Evolutionary conservation across 2,329 filamentous ascomycete species (phyloP).

Genomic region (Exophiala mesophila): DNA sequence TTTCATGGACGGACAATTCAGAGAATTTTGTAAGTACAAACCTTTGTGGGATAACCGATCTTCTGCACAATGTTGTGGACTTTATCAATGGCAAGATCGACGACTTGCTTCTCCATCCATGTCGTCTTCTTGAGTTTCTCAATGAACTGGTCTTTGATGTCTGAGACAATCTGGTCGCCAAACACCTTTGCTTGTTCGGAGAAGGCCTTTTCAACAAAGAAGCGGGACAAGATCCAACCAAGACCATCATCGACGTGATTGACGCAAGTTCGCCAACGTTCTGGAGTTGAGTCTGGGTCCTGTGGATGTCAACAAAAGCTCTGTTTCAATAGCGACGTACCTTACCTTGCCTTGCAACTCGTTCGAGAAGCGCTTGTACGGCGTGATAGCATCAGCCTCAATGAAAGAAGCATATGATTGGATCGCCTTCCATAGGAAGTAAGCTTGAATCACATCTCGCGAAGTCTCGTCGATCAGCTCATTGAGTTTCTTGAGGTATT

Average conservation of each 20-base stretch:
- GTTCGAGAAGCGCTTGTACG: slow-evolving; percentile 57
- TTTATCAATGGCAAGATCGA: slow-evolving; percentile 57
- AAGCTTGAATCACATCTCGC: slow-evolving; percentile 55
- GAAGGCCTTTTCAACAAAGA: slow-evolving; percentile 66
- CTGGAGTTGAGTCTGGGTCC: slow-evolving; percentile 57
- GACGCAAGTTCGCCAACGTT: slow-evolving; percentile 64
- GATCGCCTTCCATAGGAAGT: slow-evolving; percentile 61
- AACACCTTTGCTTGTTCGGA: slow-evolving; percentile 58
- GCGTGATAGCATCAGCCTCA: slow-evolving; percentile 56
- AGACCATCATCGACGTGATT: slow-evolving; percentile 53
- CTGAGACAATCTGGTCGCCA: slow-evolving; percentile 64
- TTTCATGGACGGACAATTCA: slow-evolving; percentile 1
- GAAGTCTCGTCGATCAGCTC: slow-evolving; percentile 51
- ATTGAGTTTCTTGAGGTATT: slow-evolving; percentile 57
- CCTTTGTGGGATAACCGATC: slow-evolving; percentile 59
- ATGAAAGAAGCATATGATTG: slow-evolving; percentile 50
- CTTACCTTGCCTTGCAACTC: slow-evolving; percentile 51
- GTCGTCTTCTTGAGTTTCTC: slow-evolving; percentile 54
- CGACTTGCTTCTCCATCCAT: slow-evolving; percentile 63
- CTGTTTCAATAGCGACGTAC: too few relatives aligned
- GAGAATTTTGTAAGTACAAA: too few relatives aligned
- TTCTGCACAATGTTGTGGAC: slow-evolving; percentile 64
- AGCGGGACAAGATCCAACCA: slow-evolving; percentile 65
- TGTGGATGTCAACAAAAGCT: slow-evolving; percentile 1
- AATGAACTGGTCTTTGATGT: slow-evolving; percentile 64